Evolutionary conservation across 2,329 filamentous ascomycete genomes (phyloP).

Genomic region (Hypoxylon sp.): DNA sequence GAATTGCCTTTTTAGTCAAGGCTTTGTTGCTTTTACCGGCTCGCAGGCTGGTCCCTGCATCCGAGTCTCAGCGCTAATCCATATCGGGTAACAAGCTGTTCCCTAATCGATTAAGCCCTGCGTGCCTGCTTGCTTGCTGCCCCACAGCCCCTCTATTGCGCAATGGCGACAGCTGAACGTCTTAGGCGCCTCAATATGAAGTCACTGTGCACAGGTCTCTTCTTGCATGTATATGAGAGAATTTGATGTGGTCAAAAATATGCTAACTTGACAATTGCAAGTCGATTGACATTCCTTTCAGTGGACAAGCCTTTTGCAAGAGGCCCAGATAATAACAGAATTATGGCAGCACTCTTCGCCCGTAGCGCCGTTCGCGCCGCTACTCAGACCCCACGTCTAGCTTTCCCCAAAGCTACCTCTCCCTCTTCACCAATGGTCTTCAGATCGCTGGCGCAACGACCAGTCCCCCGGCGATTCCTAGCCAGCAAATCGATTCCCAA

Average conservation of each 20-base stretch:
- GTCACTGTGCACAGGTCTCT: background rate
- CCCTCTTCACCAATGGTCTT: background rate
- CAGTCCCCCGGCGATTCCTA: constrained; percentile 20
- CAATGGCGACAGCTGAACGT: constrained; percentile 5
- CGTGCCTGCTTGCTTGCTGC: background rate
- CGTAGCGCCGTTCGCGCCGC: constrained; percentile 30
- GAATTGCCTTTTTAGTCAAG: constrained; percentile 8
- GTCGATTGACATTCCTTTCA: background rate
- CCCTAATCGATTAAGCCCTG: constrained; percentile 10
- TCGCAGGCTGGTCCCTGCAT: constrained; percentile 38
- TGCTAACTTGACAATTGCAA: background rate
- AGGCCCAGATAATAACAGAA: background rate
- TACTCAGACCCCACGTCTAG: constrained; percentile 28
- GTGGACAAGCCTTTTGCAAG: background rate
- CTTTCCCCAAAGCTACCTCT: constrained; percentile 28
- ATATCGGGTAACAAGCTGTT: background rate
- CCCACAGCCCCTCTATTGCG: constrained; percentile 21
- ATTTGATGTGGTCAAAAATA: background rate
- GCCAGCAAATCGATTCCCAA: constrained; percentile 13
- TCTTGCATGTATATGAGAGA: background rate
- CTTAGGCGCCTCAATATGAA: constrained; percentile 2
- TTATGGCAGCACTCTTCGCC: constrained; percentile 28
- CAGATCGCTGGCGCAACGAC: background rate
- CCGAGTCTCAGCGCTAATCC: background rate
- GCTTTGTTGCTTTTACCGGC: constrained; percentile 6